These are phyloP conservation scores for Lomentospora prolificans DNA, from an alignment of 2,329 filamentous ascomycete genomes.

Conservation along the genomic window DNA sequence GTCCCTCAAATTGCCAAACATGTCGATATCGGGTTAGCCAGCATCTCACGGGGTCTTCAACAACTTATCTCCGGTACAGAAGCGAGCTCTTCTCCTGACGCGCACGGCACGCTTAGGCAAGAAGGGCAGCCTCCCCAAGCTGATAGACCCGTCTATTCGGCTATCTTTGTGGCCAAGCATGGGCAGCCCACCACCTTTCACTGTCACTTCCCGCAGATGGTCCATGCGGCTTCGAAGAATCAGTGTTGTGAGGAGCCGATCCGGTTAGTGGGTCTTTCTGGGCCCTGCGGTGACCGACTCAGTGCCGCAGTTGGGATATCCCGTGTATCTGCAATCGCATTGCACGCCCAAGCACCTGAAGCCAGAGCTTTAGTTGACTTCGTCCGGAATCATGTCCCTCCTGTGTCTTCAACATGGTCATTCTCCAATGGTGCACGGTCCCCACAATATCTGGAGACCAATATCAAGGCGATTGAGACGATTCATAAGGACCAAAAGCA, in stretches of 20 bases:
- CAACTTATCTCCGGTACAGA: slow-evolving; percentile 10
- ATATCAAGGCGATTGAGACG: slow-evolving; percentile 17
- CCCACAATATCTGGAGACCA: slow-evolving; percentile 20
- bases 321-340: slow-evolving; percentile 53
- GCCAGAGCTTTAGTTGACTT: slow-evolving; percentile 47
- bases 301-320: slow-evolving; percentile 49
- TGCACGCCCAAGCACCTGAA: slow-evolving; percentile 46
- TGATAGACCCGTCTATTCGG: slow-evolving; percentile 27
- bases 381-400: slow-evolving; percentile 39
- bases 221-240: slow-evolving; percentile 37
- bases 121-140: not conserved
- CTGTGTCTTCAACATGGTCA: slow-evolving; percentile 46
- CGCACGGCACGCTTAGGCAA: not conserved
- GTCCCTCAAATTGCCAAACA: slow-evolving; percentile 43
- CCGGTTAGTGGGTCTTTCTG: slow-evolving; percentile 53
- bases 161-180: slow-evolving; percentile 49
- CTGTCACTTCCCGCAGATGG: slow-evolving; percentile 48
- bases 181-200: slow-evolving; percentile 49
- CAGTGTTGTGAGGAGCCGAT: slow-evolving; percentile 29
- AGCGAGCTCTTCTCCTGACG: too few relatives aligned
- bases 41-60: slow-evolving; percentile 51
- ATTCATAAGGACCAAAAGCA: not conserved
- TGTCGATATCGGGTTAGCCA: slow-evolving; percentile 56
- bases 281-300: slow-evolving; percentile 46
- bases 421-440: slow-evolving; percentile 1